Conservation (phyloP, 148 eudicot genomes). For the Nepenthes mirabilis region DNA sequence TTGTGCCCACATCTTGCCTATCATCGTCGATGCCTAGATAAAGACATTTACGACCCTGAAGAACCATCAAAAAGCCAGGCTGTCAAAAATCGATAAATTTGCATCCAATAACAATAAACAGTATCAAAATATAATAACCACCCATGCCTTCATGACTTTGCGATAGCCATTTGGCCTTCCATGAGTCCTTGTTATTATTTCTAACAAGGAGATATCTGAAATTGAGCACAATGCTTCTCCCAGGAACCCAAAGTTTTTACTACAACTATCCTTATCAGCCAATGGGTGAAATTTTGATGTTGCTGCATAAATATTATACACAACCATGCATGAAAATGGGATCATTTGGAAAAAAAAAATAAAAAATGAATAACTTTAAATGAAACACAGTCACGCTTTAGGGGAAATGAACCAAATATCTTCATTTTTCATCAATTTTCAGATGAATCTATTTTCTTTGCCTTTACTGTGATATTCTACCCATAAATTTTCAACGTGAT, state of each 20-base stretch:
- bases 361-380: not conserved
- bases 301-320: constrained; percentile 23
- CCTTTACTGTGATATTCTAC: no score
- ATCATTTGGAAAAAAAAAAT: not conserved
- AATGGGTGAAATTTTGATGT: constrained; percentile 52
- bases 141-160: constrained; percentile 71
- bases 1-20: constrained; percentile 70
- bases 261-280: constrained; percentile 18
- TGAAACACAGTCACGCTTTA: no score
- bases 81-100: not conserved
- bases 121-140: constrained; percentile 1
- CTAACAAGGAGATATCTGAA: constrained; percentile 71
- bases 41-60: constrained; percentile 73
- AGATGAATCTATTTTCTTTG: no score
- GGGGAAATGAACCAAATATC: no score
- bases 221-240: constrained; percentile 92
- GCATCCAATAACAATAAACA: not conserved
- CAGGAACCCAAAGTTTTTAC: constrained; percentile 54
- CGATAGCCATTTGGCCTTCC: constrained; percentile 92
- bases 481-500: no score
- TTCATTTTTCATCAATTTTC: no score
- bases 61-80: constrained; percentile 7
- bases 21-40: constrained; percentile 69
- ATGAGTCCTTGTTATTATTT: constrained; percentile 68
- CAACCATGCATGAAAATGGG: constrained; percentile 1